Conservation (phyloP, 1,284 basidiomycete genomes). For the Tremellales sp. region DNA sequence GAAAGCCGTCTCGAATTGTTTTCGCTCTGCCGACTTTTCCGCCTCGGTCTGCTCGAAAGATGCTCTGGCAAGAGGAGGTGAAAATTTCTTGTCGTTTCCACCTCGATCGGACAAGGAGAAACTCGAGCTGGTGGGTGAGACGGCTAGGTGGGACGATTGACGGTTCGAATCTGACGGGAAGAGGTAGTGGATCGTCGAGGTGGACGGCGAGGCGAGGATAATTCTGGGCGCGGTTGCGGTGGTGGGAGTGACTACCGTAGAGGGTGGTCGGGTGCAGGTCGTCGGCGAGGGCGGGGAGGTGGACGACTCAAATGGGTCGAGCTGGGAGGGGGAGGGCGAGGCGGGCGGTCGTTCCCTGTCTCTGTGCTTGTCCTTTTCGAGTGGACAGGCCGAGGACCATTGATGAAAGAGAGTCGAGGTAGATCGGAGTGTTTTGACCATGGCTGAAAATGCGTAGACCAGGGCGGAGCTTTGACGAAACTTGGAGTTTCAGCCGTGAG, state of each 20-base stretch:
- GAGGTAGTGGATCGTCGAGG: conserved; percentile 24
- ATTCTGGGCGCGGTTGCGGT: conserved; percentile 16
- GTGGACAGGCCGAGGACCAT: conserved; percentile 2
- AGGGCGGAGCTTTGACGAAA: too few species aligned
- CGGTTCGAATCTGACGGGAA: conserved; percentile 17
- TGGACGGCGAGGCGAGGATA: conserved; percentile 22
- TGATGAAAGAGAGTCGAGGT: conserved; percentile 6
- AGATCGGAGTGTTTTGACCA: conserved; percentile 10
- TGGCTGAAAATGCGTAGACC: too few species aligned
- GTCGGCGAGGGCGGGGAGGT: neutral
- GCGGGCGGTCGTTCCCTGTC: neutral
- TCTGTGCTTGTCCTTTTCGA: neutral
- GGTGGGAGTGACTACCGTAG: conserved; percentile 1
- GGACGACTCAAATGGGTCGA: conserved; percentile 18
- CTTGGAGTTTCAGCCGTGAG: too few species aligned
- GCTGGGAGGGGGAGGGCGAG: conserved; percentile 13
- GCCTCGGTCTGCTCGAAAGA: too few species aligned
- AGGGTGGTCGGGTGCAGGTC: conserved; percentile 11
- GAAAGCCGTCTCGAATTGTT: neutral
- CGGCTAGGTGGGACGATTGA: neutral
- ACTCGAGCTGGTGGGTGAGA: neutral
- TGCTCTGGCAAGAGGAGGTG: too few species aligned
- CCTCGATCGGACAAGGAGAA: too few species aligned
- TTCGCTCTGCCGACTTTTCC: neutral
- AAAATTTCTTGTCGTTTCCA: too few species aligned